A percentile compares a stretch with the other conserved stretches of the same genome.
These are phyloP conservation scores for Leucaena leucocephala DNA, from an alignment of 306 rosid genomes.

Conservation along the genomic window DNA sequence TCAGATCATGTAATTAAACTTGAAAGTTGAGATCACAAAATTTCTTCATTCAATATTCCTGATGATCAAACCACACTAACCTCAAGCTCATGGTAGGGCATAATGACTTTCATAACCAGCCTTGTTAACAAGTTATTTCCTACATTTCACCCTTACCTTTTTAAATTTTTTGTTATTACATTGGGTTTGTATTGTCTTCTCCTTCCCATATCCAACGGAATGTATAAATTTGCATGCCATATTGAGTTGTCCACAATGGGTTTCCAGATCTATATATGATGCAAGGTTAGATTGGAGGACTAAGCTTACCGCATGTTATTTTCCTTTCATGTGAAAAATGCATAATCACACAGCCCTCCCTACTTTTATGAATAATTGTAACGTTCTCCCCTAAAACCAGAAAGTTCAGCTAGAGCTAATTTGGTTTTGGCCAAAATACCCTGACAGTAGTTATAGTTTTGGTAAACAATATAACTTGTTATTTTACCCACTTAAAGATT, in stretches of 20 bases:
- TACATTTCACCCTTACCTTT: not conserved
- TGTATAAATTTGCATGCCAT: not conserved
- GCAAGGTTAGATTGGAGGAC: not conserved
- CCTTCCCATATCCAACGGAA: not conserved
- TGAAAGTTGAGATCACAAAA: not conserved
- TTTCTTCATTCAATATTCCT: no score
- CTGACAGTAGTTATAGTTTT: not conserved
- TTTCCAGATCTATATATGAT: not conserved
- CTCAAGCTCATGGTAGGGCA: not conserved
- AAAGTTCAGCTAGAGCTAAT: not conserved
- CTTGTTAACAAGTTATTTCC: not conserved
- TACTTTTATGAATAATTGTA: not conserved
- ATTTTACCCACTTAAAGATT: not conserved
- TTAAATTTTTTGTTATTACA: slow-evolving; percentile 8
- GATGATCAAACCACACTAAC: not conserved
- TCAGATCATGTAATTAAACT: not conserved
- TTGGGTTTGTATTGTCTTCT: not conserved
- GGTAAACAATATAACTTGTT: not conserved
- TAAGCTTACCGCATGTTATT: not conserved
- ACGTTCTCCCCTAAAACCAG: not conserved
- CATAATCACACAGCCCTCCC: not conserved
- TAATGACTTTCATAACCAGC: not conserved
- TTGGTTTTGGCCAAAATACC: not conserved
- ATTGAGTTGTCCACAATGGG: not conserved
- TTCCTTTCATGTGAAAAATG: not conserved